phyloP scores from a whole-genome alignment of 169 alveolate genomes.

The Perkinsus marinus region DNA sequence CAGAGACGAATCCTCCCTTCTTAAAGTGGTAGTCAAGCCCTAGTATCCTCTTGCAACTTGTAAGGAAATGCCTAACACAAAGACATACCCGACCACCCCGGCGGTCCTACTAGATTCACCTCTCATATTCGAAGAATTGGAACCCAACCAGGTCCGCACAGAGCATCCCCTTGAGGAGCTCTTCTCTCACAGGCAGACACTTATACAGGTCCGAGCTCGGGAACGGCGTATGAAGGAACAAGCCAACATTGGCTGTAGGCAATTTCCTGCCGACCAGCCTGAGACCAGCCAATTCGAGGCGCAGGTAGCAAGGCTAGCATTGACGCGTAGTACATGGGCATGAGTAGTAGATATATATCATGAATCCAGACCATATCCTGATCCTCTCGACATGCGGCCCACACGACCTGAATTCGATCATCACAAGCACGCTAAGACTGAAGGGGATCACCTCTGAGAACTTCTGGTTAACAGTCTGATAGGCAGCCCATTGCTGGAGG shows the following conservation, averaged over 20 bases:
- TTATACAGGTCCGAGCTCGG: slow-evolving; percentile 69
- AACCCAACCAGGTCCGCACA: slow-evolving; percentile 82
- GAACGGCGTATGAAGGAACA: slow-evolving; percentile 81
- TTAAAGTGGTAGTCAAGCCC: slow-evolving; percentile 43
- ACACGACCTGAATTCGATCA: too few species aligned
- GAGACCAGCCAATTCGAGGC: slow-evolving; percentile 44
- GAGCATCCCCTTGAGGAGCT: slow-evolving; percentile 69
- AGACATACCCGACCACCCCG: background rate
- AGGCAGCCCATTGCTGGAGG: slow-evolving; percentile 21
- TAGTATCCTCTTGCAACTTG: slow-evolving; percentile 67
- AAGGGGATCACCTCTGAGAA: too few species aligned
- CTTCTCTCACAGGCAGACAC: slow-evolving; percentile 72
- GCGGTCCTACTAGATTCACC: slow-evolving; percentile 15
- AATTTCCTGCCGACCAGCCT: slow-evolving; percentile 1
- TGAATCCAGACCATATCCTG: slow-evolving; percentile 68
- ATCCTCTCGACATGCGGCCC: background rate
- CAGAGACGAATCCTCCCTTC: slow-evolving; percentile 7
- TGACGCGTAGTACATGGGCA: slow-evolving; percentile 19
- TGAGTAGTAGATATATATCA: slow-evolving; percentile 50
- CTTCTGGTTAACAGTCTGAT: slow-evolving; percentile 9
- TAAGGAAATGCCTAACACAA: slow-evolving; percentile 47
- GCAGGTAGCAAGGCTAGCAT: background rate
- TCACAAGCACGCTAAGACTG: too few species aligned
- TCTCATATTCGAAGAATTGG: slow-evolving; percentile 76
- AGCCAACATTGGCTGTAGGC: slow-evolving; percentile 49